A percentile compares a stretch with the other conserved stretches of the same genome.
These are phyloP conservation scores for Trichocladium antarcticum DNA, from an alignment of 495 filamentous ascomycete genomes.

Conservation along the genomic window DNA sequence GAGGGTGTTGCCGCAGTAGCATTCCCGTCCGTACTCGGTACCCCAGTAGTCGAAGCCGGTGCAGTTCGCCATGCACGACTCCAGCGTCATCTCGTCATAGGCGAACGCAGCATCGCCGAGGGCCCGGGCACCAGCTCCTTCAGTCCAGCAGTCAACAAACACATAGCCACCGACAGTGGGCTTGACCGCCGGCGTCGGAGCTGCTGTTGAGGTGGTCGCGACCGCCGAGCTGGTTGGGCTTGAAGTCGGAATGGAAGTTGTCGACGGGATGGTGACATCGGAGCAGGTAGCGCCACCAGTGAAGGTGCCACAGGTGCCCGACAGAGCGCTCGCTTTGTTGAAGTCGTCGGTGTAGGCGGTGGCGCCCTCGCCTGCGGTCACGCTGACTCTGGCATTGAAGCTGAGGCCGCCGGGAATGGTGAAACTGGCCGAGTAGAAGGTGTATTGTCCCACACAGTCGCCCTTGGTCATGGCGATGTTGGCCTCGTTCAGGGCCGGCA, in stretches of 20 bases:
- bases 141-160: slow-evolving; percentile 38
- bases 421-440: slow-evolving; percentile 41
- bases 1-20: slow-evolving; percentile 43
- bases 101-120: slow-evolving; percentile 28
- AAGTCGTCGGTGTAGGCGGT: slow-evolving; percentile 28
- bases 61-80: slow-evolving; percentile 39
- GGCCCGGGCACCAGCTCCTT: slow-evolving; percentile 33
- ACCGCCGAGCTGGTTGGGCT: slow-evolving; percentile 7
- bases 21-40: slow-evolving; percentile 41
- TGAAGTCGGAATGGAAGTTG: slow-evolving; percentile 9
- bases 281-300: no score
- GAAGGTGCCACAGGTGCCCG: no score
- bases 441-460: slow-evolving; percentile 42
- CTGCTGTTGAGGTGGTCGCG: slow-evolving; percentile 19
- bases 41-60: slow-evolving; percentile 38
- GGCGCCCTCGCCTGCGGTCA: slow-evolving; percentile 32
- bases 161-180: slow-evolving; percentile 31
- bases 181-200: slow-evolving; percentile 27
- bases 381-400: slow-evolving; percentile 39
- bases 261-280: slow-evolving; percentile 10
- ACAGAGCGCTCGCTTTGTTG: slow-evolving; percentile 31
- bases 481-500: slow-evolving; percentile 37
- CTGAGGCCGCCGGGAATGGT: slow-evolving; percentile 35
- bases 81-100: slow-evolving; percentile 42
- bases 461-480: slow-evolving; percentile 39